Percentiles rank a stretch among this genome's conserved stretches.
Conservation (phyloP, 1,284 basidiomycete genomes). For the Trametes sp. region DNA sequence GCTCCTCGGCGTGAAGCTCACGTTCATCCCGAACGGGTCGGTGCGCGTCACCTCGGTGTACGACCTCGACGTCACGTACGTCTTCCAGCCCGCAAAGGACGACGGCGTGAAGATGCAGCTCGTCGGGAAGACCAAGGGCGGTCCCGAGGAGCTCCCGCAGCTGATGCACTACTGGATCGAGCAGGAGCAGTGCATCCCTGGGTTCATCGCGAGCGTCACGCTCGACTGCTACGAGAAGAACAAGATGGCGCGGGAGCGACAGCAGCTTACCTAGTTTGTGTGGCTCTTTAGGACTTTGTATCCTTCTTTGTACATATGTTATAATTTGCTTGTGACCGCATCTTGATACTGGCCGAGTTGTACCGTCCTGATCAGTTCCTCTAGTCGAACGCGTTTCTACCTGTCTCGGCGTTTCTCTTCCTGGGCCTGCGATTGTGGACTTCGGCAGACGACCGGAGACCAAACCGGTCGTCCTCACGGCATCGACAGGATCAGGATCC, state of each 20-base stretch:
- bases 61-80: constrained; percentile 74
- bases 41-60: constrained; percentile 85
- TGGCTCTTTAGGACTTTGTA: background rate
- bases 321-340: too few species aligned
- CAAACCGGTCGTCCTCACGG: too few species aligned
- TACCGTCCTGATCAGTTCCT: too few species aligned
- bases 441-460: too few species aligned
- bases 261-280: background rate
- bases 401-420: too few species aligned
- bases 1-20: constrained; percentile 85
- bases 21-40: constrained; percentile 85
- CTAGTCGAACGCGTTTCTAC: too few species aligned
- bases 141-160: constrained; percentile 70
- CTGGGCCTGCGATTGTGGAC: too few species aligned
- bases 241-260: constrained; percentile 29
- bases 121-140: constrained; percentile 71
- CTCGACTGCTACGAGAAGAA: constrained; percentile 72
- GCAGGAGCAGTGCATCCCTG: constrained; percentile 75
- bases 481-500: too few species aligned
- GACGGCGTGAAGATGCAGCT: constrained; percentile 70
- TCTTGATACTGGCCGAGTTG: too few species aligned
- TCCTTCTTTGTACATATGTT: background rate
- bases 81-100: constrained; percentile 63
- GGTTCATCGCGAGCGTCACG: constrained; percentile 78
- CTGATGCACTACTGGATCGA: constrained; percentile 79